Evolutionary conservation across 352 stramenopile species (phyloP).

Genomic region (Blastocystis sp.): DNA sequence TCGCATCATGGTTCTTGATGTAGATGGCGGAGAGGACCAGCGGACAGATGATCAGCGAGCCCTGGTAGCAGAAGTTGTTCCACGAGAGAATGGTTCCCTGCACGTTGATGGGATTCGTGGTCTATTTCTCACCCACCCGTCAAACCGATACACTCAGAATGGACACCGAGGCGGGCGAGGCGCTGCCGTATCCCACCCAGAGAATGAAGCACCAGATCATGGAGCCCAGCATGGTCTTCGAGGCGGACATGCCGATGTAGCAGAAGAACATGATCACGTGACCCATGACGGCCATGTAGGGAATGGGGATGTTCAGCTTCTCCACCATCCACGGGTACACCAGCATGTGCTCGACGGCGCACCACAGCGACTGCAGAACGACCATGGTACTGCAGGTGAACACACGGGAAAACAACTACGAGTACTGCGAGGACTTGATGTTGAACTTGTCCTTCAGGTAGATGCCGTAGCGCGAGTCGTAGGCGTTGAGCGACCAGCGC

Average conservation of each 20-base stretch:
- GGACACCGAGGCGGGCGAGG: neutral
- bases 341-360: neutral
- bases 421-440: no score
- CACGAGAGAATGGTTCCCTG: conserved; percentile 13
- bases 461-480: conserved; percentile 39
- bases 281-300: neutral
- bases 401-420: no score
- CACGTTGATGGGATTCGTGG: neutral
- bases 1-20: neutral
- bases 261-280: neutral
- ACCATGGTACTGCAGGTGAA: neutral
- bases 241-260: conserved; percentile 3
- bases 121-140: neutral
- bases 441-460: conserved; percentile 16
- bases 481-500: conserved; percentile 1
- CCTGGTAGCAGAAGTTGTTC: conserved; percentile 37
- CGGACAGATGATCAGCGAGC: conserved; percentile 36
- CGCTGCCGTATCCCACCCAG: conserved; percentile 20
- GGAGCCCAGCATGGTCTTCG: neutral
- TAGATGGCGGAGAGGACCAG: conserved; percentile 16
- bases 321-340: neutral
- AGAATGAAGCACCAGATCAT: neutral
- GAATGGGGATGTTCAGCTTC: neutral
- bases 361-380: neutral
- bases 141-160: conserved; percentile 15